A percentile compares a stretch with the other conserved stretches of the same genome.
Conservation (phyloP, 1,284 basidiomycete genomes). For the Xerocomus amazonicus region DNA sequence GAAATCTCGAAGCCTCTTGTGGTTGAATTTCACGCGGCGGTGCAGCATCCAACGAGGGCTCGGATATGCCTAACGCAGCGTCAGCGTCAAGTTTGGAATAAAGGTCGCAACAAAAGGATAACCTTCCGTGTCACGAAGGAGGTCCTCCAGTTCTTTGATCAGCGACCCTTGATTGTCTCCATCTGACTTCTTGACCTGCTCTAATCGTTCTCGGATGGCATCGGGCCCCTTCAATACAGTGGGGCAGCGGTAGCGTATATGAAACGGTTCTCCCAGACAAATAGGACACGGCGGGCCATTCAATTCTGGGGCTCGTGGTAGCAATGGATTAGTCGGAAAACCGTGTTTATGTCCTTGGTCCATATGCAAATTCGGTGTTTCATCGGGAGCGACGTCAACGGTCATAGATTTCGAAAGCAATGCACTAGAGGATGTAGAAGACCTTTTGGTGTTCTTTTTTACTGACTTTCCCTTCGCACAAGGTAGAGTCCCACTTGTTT, state of each 20-base stretch:
- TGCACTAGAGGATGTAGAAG: slow-evolving; percentile 2
- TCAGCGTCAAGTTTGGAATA: slow-evolving; percentile 4
- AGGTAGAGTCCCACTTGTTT: slow-evolving; percentile 1
- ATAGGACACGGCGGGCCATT: slow-evolving; percentile 35
- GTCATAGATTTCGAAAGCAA: background rate
- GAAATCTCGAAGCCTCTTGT: background rate
- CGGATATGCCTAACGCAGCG: background rate
- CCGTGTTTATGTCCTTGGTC: background rate
- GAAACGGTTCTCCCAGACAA: slow-evolving; percentile 38
- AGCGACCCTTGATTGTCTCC: slow-evolving; percentile 24
- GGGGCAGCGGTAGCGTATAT: slow-evolving; percentile 42
- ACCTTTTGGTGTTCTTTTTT: slow-evolving; percentile 10
- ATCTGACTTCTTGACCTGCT: slow-evolving; percentile 33
- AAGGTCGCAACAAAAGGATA: background rate
- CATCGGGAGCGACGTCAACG: background rate
- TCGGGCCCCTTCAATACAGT: slow-evolving; percentile 36
- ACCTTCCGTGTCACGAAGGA: slow-evolving; percentile 25
- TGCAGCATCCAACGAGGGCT: background rate
- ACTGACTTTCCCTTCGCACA: slow-evolving; percentile 9
- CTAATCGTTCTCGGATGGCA: slow-evolving; percentile 39
- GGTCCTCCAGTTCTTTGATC: slow-evolving; percentile 37
- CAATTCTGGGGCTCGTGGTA: background rate
- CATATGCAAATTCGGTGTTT: slow-evolving; percentile 1
- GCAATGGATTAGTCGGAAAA: background rate
- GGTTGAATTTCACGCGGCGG: background rate